Conservation (phyloP, 164 flowering plant species). For the Nelumbo lutea region DNA sequence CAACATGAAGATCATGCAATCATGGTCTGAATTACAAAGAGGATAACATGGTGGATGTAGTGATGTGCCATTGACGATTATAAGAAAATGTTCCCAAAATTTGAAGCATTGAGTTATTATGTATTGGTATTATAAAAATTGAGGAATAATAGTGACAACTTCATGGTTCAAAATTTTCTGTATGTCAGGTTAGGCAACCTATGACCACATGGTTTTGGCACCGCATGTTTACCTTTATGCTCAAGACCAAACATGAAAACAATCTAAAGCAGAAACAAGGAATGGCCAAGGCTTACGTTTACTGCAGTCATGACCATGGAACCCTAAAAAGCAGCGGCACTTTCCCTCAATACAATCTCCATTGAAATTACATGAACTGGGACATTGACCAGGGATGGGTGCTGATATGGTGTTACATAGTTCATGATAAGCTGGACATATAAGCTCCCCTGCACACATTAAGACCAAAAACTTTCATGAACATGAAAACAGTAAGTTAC, state of each 20-base stretch:
- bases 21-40: background rate
- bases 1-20: background rate
- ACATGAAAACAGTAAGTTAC: background rate
- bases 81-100: background rate
- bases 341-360: slow-evolving; percentile 86
- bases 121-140: no score
- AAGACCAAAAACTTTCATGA: background rate
- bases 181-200: background rate
- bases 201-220: background rate
- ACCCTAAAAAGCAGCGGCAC: slow-evolving; percentile 90
- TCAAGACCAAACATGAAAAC: background rate
- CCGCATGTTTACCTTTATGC: background rate
- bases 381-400: slow-evolving; percentile 57
- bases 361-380: slow-evolving; percentile 70
- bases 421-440: slow-evolving; percentile 90
- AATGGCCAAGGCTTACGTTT: slow-evolving; percentile 51
- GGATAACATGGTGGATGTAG: background rate
- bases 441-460: slow-evolving; percentile 56
- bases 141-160: no score
- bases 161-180: background rate
- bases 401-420: slow-evolving; percentile 50
- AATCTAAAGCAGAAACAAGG: background rate
- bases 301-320: slow-evolving; percentile 82
- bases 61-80: background rate
- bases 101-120: background rate